Percentiles rank a stretch among this genome's conserved stretches.
These are phyloP conservation scores for Lichtheimia hyalospora DNA, from an alignment of 371 early-diverging fungal species.

Conservation along the genomic window DNA sequence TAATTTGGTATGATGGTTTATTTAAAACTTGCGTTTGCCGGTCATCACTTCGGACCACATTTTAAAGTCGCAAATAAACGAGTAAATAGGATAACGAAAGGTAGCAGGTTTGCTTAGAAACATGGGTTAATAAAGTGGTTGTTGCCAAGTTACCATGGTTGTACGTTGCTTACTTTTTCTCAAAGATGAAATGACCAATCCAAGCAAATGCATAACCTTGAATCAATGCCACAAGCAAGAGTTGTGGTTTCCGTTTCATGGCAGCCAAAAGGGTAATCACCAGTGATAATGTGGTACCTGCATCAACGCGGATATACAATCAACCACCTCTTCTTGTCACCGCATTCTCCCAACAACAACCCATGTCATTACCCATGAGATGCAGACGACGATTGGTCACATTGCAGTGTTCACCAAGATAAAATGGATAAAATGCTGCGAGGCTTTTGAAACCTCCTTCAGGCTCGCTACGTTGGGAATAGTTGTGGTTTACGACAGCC, in stretches of 20 bases:
- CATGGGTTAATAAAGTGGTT: not conserved
- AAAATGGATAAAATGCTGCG: constrained; percentile 69
- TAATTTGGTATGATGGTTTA: no score
- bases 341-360: not conserved
- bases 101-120: constrained; percentile 62
- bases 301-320: not conserved
- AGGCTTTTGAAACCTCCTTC: constrained; percentile 51
- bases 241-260: constrained; percentile 19
- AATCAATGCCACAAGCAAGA: constrained; percentile 21
- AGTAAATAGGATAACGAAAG: constrained; percentile 66
- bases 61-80: constrained; percentile 61
- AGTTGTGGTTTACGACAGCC: constrained; percentile 53
- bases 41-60: constrained; percentile 60
- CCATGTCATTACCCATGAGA: constrained; percentile 37
- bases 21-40: constrained; percentile 37
- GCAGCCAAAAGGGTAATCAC: constrained; percentile 20
- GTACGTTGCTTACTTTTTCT: constrained; percentile 48
- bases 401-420: constrained; percentile 65
- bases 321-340: not conserved
- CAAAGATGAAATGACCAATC: constrained; percentile 71
- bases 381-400: constrained; percentile 58
- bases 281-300: constrained; percentile 36
- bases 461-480: constrained; percentile 49
- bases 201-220: constrained; percentile 66
- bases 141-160: not conserved